Conservation (phyloP, 2,329 filamentous ascomycete species). For the Fusarium neocosmosporiellum region DNA sequence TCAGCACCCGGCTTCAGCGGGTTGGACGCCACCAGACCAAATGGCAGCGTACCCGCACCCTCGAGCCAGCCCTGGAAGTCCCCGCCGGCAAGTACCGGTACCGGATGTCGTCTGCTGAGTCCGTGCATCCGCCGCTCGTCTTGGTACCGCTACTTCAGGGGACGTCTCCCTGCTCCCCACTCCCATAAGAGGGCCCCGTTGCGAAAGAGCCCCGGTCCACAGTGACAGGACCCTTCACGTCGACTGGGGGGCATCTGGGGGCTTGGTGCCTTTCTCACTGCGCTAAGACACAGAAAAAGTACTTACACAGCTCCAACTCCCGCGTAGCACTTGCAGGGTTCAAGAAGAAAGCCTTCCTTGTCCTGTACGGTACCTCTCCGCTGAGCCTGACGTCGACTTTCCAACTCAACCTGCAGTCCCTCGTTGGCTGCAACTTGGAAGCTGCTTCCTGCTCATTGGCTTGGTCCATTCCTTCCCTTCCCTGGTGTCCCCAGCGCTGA, state of each 20-base stretch:
- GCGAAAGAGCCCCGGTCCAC: conserved; percentile 9
- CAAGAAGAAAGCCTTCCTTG: conserved; percentile 32
- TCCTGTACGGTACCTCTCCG: conserved; percentile 8
- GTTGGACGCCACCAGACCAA: conserved; percentile 35
- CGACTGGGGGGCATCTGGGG: conserved; percentile 31
- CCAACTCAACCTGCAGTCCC: conserved; percentile 34
- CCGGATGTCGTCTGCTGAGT: conserved; percentile 2
- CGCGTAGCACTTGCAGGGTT: conserved; percentile 20
- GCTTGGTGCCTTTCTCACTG: conserved; percentile 20
- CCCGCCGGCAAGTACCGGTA: conserved; percentile 26
- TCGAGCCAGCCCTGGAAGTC: conserved; percentile 16
- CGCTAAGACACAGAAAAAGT: conserved; percentile 24
- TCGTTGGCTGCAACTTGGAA: conserved; percentile 27
- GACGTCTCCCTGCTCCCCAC: conserved; percentile 15
- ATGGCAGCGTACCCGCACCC: conserved; percentile 19
- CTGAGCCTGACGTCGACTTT: conserved; percentile 37
- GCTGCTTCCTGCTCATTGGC: conserved; percentile 23
- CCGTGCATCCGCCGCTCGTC: neutral
- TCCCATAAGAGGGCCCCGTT: conserved; percentile 22
- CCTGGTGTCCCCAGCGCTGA: conserved; percentile 34
- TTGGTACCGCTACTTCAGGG: conserved; percentile 31
- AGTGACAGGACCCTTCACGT: conserved; percentile 34
- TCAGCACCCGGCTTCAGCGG: conserved; percentile 23
- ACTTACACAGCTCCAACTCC: conserved; percentile 15
- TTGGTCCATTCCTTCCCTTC: conserved; percentile 39